A percentile compares a stretch with the other conserved stretches of the same genome.
These are phyloP conservation scores for Capsicum rhomboideum DNA, from an alignment of 257 asterid species.

Conservation along the genomic window DNA sequence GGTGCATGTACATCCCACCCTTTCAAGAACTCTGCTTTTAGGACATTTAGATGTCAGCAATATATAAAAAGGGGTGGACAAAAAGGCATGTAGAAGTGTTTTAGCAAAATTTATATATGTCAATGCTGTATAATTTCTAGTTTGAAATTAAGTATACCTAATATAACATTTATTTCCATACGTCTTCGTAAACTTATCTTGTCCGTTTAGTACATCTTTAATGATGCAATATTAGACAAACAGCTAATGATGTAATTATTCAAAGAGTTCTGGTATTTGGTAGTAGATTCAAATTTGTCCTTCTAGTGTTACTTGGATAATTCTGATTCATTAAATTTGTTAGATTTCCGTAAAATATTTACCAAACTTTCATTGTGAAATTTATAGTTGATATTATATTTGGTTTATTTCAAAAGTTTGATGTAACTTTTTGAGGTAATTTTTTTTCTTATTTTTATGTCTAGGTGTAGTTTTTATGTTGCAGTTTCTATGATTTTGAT, in stretches of 20 bases:
- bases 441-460: no score
- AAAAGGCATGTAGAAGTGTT: neutral
- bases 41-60: neutral
- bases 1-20: fast-evolving
- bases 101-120: neutral
- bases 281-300: no score
- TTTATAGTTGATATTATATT: no score
- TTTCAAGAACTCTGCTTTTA: neutral
- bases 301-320: no score
- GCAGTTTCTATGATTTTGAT: no score
- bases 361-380: no score
- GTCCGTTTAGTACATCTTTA: neutral
- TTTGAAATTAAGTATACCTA: neutral
- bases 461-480: no score
- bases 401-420: no score
- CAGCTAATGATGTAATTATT: neutral
- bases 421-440: no score
- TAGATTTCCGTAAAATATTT: no score
- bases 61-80: neutral
- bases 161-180: neutral
- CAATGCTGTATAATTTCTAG: neutral
- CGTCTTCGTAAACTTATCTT: neutral
- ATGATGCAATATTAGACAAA: neutral
- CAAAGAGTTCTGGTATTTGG: neutral
- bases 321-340: no score